Evolutionary conservation across 352 stramenopile genomes (phyloP).

Genomic region (Globisporangium viniferum): DNA sequence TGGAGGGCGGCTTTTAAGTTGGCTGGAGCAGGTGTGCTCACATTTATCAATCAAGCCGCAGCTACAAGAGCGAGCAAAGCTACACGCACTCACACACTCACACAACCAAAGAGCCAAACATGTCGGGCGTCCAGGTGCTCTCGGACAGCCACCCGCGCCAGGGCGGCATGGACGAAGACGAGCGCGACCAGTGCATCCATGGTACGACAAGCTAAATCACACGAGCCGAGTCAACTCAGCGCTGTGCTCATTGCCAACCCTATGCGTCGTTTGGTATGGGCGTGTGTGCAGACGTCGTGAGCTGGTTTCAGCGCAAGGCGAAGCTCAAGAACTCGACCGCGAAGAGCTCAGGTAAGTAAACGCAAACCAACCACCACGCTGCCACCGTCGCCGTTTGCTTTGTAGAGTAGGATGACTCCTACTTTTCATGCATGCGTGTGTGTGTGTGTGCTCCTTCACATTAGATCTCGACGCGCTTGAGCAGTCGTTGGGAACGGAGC

Average conservation of each 20-base stretch:
- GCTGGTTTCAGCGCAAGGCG: constrained; percentile 81
- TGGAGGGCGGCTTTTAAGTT: too few species aligned
- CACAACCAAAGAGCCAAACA: constrained; percentile 18
- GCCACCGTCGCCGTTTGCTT: neutral
- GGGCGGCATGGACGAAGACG: constrained; percentile 77
- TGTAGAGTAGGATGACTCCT: neutral
- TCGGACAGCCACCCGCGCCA: constrained; percentile 65
- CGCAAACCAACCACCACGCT: neutral
- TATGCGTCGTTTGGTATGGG: neutral
- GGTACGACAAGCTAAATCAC: constrained; percentile 23
- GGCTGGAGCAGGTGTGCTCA: too few species aligned
- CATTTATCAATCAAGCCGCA: neutral
- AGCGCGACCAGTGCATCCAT: constrained; percentile 79
- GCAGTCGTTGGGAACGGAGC: constrained; percentile 53
- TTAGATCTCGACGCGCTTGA: constrained; percentile 73
- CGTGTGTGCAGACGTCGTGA: constrained; percentile 58
- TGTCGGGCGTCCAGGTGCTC: constrained; percentile 77
- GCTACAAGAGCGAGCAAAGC: too few species aligned
- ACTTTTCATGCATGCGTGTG: too few species aligned
- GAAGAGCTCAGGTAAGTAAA: constrained; percentile 38
- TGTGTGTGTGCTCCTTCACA: neutral
- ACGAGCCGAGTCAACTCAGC: neutral
- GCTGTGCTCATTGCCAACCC: neutral
- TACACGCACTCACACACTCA: too few species aligned
- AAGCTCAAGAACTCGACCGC: constrained; percentile 44